Conservation (phyloP, 371 early-diverging fungal species). For the Actinomortierella ambigua region DNA sequence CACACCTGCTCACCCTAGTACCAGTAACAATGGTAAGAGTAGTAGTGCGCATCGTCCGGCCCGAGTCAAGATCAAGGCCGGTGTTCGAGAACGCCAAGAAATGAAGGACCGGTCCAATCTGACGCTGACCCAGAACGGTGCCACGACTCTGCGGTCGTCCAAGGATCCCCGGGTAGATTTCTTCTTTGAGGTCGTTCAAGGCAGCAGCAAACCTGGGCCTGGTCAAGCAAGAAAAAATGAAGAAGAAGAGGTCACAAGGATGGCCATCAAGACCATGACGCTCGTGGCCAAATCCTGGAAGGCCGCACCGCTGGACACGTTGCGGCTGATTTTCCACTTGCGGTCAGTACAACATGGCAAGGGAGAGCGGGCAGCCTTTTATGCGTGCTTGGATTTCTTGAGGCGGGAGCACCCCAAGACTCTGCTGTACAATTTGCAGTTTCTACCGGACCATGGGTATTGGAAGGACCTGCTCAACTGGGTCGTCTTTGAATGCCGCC, state of each 20-base stretch:
- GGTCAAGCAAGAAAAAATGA: no score
- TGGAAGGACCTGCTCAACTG: conserved; percentile 50
- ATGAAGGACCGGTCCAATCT: no score
- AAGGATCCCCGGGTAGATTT: conserved; percentile 47
- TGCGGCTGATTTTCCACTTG: conserved; percentile 50
- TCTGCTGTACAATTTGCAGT: conserved; percentile 45
- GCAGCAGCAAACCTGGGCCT: background rate
- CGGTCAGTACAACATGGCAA: conserved; percentile 60
- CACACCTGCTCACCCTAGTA: no score
- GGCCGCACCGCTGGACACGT: conserved; percentile 44
- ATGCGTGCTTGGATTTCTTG: conserved; percentile 46
- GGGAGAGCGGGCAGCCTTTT: conserved; percentile 37
- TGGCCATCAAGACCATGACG: background rate
- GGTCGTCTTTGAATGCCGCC: no score
- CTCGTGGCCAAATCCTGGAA: conserved; percentile 41
- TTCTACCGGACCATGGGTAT: conserved; percentile 49
- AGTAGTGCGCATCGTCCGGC: no score
- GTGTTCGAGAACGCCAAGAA: no score
- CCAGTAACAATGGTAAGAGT: no score
- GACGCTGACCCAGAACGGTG: no score
- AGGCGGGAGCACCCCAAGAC: conserved; percentile 49
- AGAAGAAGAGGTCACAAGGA: conserved; percentile 1
- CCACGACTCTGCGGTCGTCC: no score
- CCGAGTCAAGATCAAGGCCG: no score
- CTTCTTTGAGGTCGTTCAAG: conserved; percentile 41